phyloP scores from a whole-genome alignment of 345 rosid genomes.

The Eucalyptus decipiens region DNA sequence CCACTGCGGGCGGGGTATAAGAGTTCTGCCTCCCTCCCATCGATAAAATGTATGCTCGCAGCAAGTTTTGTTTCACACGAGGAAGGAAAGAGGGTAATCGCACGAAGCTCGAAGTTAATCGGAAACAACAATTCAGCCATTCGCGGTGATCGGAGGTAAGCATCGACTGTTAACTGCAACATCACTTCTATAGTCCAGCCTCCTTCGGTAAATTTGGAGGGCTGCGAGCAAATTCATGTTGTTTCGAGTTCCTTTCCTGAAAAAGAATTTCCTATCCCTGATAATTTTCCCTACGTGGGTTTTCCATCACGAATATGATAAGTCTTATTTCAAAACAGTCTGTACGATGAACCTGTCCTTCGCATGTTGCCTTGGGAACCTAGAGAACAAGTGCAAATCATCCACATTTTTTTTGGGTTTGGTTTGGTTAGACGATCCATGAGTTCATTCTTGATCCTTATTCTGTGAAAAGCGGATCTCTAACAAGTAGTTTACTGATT shows the following conservation, averaged over 20 bases:
- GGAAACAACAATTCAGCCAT: not conserved
- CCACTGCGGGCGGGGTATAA: too few relatives aligned
- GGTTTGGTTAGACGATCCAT: not conserved
- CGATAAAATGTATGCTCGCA: too few relatives aligned
- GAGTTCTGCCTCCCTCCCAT: too few relatives aligned
- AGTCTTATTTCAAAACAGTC: too few relatives aligned
- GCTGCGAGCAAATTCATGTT: not conserved
- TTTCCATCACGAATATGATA: too few relatives aligned
- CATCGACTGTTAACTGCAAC: not conserved
- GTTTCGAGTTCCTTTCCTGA: not conserved
- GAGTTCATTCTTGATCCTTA: not conserved
- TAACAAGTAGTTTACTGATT: too few relatives aligned
- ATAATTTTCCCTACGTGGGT: too few relatives aligned
- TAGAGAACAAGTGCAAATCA: too few relatives aligned
- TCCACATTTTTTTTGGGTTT: too few relatives aligned
- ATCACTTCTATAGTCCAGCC: not conserved
- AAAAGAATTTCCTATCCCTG: not conserved
- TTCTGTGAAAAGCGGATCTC: fast-evolving
- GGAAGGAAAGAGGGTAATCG: not conserved
- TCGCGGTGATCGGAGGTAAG: not conserved
- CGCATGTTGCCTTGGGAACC: too few relatives aligned
- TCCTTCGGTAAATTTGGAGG: not conserved
- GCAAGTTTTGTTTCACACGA: not conserved
- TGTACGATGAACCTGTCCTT: too few relatives aligned
- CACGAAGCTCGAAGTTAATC: not conserved